Base-by-base conservation (phyloP, 2,329 filamentous ascomycete species). In the Xylaria multiplex region DNA sequence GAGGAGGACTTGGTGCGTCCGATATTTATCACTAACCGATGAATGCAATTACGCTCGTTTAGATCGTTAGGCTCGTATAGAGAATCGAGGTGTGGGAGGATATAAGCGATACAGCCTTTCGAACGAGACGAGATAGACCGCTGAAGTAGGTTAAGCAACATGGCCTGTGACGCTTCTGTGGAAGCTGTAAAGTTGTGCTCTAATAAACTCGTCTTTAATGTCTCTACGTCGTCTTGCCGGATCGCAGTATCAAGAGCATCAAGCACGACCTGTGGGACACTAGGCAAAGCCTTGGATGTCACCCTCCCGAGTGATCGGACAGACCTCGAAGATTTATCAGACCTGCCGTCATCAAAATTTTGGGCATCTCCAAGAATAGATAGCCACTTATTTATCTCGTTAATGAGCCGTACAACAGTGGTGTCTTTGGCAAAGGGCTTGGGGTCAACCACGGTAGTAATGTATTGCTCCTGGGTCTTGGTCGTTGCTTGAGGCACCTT, bases 31-130 rank as follows among this genome's bases (percentile, higher is more conserved):
- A 99, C 91, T 2, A 98, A 84, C 8, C 96, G 90, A 77, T 99
- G 96, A 55, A 99, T 88, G 77, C 93, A 96, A 77, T 97, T 99
- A 13, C 96, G 90, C 73, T 91, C 90, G 79, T 98, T 97, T 76
- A 99, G 93, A 75, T 98, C 96, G 71, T 97, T 92, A 2, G 91
- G 87, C 75, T 97, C 94, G 56, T 97, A 90, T 2, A 98, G 84
- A 1, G 87, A 89, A 50, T 88, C 85, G 58, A 96, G 84, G 48
- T 89, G 85, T 11, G 83, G 80, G 2, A 99, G 79, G 1, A 98
- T 84, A 64, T 86, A 86, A n/a, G 86, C 81, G 56, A 97, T 91
- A 74, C 89, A 93, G 27, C 83, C 79, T 73, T 86, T 90, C 0
- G 92, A 88, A 57, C 88, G 87, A 64, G 86, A 86, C 2, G 91